Conservation (phyloP, 345 rosid species). For the Mercurialis annua region DNA sequence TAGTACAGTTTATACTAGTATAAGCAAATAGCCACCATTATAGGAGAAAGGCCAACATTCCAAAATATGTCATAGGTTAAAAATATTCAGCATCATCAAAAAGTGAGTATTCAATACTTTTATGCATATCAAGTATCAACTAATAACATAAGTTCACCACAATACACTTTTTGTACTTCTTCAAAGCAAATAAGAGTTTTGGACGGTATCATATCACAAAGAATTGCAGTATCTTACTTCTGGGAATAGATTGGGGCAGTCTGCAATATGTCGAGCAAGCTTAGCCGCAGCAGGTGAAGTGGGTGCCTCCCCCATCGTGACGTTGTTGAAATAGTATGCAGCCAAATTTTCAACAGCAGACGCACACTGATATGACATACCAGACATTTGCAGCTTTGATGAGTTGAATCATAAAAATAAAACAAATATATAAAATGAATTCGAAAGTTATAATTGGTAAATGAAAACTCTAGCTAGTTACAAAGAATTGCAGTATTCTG, state of each 20-base stretch:
- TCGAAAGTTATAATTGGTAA: constrained; percentile 6
- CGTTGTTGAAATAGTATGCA: constrained; percentile 90
- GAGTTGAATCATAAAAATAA: constrained; percentile 2
- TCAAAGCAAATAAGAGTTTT: neutral
- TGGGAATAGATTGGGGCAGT: constrained; percentile 91
- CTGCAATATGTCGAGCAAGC: constrained; percentile 84
- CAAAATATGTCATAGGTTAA: neutral
- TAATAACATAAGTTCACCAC: neutral
- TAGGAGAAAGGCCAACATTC: neutral
- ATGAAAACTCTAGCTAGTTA: neutral
- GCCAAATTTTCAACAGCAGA: constrained; percentile 95
- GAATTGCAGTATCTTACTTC: constrained; percentile 50
- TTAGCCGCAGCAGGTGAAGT: constrained; percentile 64
- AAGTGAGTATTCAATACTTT: neutral
- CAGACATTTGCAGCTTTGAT: constrained; percentile 14
- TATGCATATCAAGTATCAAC: neutral
- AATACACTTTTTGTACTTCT: neutral
- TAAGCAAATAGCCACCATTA: neutral
- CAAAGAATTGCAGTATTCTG: neutral
- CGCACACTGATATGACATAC: constrained; percentile 69
- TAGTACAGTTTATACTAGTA: neutral
- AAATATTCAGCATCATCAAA: neutral
- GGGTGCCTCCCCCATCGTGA: constrained; percentile 90
- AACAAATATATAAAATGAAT: neutral
- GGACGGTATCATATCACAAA: neutral